phyloP scores from a whole-genome alignment of 768 basidiomycete genomes.

The Pleurotus tuber-regium region DNA sequence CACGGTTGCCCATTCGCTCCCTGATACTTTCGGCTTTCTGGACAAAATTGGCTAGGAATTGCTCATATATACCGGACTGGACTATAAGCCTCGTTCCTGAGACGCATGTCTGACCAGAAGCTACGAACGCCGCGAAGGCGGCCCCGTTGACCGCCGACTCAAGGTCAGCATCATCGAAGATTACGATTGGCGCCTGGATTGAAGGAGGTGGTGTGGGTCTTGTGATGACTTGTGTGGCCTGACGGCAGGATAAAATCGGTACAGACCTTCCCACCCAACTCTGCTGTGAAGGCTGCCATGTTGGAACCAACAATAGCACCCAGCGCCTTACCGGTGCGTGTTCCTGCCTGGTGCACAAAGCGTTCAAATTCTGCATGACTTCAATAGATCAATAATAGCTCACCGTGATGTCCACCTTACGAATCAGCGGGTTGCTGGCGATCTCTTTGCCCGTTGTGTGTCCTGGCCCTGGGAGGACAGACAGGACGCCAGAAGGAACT shows the following conservation, averaged over 20 bases:
- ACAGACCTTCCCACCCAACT: slow-evolving; percentile 79
- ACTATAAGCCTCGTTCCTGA: slow-evolving; percentile 84
- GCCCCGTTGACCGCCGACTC: slow-evolving; percentile 76
- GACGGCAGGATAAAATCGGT: no score
- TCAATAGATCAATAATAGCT: slow-evolving; percentile 17
- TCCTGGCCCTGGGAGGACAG: slow-evolving; percentile 74
- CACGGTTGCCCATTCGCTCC: slow-evolving; percentile 76
- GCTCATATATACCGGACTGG: slow-evolving; percentile 66
- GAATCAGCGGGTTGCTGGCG: slow-evolving; percentile 60
- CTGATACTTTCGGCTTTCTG: slow-evolving; percentile 62
- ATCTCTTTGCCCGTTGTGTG: slow-evolving; percentile 61
- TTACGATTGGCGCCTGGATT: slow-evolving; percentile 69
- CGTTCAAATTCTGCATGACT: background rate
- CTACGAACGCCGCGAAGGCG: slow-evolving; percentile 82
- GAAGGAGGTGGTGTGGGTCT: background rate
- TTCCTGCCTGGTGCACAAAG: slow-evolving; percentile 57
- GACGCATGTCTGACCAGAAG: slow-evolving; percentile 90
- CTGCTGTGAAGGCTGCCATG: slow-evolving; percentile 74
- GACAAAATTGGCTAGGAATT: slow-evolving; percentile 61
- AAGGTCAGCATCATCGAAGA: slow-evolving; percentile 79
- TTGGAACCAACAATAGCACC: slow-evolving; percentile 75
- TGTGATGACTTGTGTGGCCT: background rate
- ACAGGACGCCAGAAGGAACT: slow-evolving; percentile 80
- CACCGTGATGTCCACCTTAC: slow-evolving; percentile 86
- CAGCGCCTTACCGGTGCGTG: slow-evolving; percentile 69